These are phyloP conservation scores for Vanilla planifolia DNA, from an alignment of 106 monocot genomes.

Conservation along the genomic window DNA sequence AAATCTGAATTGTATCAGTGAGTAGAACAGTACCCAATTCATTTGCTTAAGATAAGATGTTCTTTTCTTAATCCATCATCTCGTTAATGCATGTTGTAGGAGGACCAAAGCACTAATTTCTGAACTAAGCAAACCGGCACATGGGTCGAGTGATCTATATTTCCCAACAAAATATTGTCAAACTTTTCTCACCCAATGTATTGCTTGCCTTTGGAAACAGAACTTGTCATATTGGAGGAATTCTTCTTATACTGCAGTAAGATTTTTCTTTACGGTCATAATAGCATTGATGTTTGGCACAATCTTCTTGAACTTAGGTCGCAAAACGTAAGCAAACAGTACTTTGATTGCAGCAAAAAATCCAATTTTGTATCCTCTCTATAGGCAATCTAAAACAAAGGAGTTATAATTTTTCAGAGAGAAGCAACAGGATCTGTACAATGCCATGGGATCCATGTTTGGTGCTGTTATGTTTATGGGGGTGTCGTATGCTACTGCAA, in stretches of 20 bases:
- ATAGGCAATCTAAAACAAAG: neutral
- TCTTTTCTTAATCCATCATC: neutral
- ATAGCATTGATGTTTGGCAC: slow-evolving; percentile 25
- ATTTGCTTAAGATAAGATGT: neutral
- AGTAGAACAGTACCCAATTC: neutral
- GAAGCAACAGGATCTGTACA: slow-evolving; percentile 27
- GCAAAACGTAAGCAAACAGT: slow-evolving; percentile 8
- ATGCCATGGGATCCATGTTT: slow-evolving; percentile 51
- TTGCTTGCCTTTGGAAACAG: slow-evolving; percentile 35
- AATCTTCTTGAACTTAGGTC: slow-evolving; percentile 24
- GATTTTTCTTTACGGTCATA: slow-evolving; percentile 19
- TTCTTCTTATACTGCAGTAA: slow-evolving; percentile 21
- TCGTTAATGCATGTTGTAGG: slow-evolving; percentile 6
- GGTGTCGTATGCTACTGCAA: slow-evolving; percentile 31
- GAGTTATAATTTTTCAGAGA: neutral
- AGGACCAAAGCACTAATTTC: slow-evolving; percentile 19
- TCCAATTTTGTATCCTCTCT: neutral
- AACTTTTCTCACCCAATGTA: slow-evolving; percentile 12
- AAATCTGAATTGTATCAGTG: slow-evolving; percentile 8
- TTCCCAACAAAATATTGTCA: slow-evolving; percentile 17
- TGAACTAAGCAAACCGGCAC: slow-evolving; percentile 13
- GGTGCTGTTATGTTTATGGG: slow-evolving; percentile 64
- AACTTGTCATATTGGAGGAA: slow-evolving; percentile 28
- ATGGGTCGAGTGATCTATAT: slow-evolving; percentile 16
- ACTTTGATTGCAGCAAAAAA: neutral